phyloP scores from a whole-genome alignment of 2,329 filamentous ascomycete species.

The Ambrosiella xylebori region DNA sequence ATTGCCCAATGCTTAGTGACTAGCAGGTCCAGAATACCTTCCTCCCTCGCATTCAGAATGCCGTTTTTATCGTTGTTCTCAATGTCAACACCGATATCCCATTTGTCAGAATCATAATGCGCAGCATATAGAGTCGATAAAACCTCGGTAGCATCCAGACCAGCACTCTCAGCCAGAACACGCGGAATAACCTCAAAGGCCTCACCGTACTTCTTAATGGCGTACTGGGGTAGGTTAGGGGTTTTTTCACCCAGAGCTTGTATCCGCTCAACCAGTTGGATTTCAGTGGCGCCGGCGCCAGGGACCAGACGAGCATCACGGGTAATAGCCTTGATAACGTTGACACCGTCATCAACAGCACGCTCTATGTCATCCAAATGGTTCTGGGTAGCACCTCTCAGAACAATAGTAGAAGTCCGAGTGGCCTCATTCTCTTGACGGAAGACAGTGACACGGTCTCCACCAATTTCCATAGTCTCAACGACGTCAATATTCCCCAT shows the following conservation, averaged over 20 bases:
- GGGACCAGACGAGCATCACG: constrained; percentile 81
- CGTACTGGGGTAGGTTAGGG: constrained; percentile 81
- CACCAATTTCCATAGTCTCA: constrained; percentile 93
- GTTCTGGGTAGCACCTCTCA: constrained; percentile 93
- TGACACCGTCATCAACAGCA: constrained; percentile 93
- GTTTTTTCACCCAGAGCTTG: constrained; percentile 83
- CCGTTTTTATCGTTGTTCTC: constrained; percentile 73
- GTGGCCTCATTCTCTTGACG: constrained; percentile 87
- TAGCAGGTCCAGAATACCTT: constrained; percentile 83
- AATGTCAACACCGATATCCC: constrained; percentile 86
- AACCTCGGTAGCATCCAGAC: constrained; percentile 92
- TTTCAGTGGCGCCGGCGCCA: constrained; percentile 84
- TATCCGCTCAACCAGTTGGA: constrained; percentile 85
- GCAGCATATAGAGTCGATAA: constrained; percentile 83
- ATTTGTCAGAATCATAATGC: constrained; percentile 74
- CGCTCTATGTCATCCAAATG: constrained; percentile 94
- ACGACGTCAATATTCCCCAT: constrained; percentile 92
- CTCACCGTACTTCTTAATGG: constrained; percentile 93
- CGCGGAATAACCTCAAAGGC: constrained; percentile 94
- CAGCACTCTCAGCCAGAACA: constrained; percentile 84
- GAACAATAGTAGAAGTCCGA: constrained; percentile 80
- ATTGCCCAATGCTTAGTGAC: constrained; percentile 93
- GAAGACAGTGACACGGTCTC: constrained; percentile 96
- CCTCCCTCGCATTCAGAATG: constrained; percentile 67
- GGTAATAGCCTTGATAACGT: constrained; percentile 96